Conservation (phyloP, 345 rosid species). For the Eucalyptus marginata region DNA sequence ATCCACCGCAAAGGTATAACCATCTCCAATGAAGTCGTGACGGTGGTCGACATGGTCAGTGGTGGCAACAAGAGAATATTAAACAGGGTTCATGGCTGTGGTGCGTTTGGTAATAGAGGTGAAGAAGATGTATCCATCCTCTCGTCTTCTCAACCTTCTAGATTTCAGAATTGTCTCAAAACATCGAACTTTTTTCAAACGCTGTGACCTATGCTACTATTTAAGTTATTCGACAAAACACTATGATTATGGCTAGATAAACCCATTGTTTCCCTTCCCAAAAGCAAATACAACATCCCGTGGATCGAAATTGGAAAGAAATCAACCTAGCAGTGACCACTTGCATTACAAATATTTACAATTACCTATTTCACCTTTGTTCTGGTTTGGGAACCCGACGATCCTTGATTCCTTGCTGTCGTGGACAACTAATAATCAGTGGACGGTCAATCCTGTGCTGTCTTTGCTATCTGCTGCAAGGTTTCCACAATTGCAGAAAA, state of each 20-base stretch:
- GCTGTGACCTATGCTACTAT: neutral
- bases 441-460: conserved; percentile 1
- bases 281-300: neutral
- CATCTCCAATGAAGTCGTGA: neutral
- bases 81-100: neutral
- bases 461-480: conserved; percentile 21
- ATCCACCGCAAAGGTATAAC: neutral
- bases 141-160: neutral
- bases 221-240: neutral
- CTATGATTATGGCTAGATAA: neutral
- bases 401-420: neutral
- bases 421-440: neutral
- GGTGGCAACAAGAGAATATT: neutral
- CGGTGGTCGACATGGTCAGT: neutral
- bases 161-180: neutral
- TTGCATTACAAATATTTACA: neutral
- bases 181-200: neutral
- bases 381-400: neutral
- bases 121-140: neutral
- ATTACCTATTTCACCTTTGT: neutral
- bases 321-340: neutral
- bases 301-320: neutral
- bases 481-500: conserved; percentile 39
- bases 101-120: neutral
- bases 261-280: neutral